Conservation (phyloP, 2,329 filamentous ascomycete species). For the Dactylellina drechsleri region DNA sequence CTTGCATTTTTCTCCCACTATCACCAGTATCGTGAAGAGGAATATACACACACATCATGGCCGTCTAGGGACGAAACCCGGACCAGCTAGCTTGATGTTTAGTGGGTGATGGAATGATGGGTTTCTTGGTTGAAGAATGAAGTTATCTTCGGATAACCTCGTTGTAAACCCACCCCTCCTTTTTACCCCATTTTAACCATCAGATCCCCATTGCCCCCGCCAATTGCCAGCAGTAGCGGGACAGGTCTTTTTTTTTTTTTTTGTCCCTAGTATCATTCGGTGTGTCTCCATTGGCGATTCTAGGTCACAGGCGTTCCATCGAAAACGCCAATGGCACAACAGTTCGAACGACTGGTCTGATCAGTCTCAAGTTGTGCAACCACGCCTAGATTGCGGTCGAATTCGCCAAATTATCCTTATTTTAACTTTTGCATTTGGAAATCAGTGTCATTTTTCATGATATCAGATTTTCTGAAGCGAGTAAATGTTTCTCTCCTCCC, state of each 20-base stretch:
- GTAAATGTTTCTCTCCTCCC: not conserved
- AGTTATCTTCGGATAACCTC: not conserved
- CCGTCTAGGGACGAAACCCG: not conserved
- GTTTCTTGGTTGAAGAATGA: slow-evolving; percentile 8
- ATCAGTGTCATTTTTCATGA: not conserved
- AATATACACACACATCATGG: not conserved
- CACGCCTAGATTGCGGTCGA: slow-evolving; percentile 20
- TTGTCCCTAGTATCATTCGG: no score
- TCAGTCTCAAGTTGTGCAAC: slow-evolving; percentile 47
- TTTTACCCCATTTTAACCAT: slow-evolving; percentile 52
- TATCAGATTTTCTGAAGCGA: slow-evolving; percentile 24
- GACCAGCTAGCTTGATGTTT: not conserved
- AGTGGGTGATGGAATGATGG: no score
- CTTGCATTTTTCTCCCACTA: slow-evolving; percentile 31
- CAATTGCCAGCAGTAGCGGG: not conserved
- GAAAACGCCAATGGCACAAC: slow-evolving; percentile 4
- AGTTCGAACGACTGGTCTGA: slow-evolving; percentile 18
- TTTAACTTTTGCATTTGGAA: slow-evolving; percentile 22
- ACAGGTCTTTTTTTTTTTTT: no score
- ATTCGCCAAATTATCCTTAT: slow-evolving; percentile 38
- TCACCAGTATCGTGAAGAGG: slow-evolving; percentile 18
- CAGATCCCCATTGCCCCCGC: slow-evolving; percentile 44
- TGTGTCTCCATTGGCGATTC: no score
- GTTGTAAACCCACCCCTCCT: slow-evolving; percentile 31
- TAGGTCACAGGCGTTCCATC: no score